These are phyloP conservation scores for Aaosphaeria arxii DNA, from an alignment of 2,329 filamentous ascomycete species.

Conservation along the genomic window DNA sequence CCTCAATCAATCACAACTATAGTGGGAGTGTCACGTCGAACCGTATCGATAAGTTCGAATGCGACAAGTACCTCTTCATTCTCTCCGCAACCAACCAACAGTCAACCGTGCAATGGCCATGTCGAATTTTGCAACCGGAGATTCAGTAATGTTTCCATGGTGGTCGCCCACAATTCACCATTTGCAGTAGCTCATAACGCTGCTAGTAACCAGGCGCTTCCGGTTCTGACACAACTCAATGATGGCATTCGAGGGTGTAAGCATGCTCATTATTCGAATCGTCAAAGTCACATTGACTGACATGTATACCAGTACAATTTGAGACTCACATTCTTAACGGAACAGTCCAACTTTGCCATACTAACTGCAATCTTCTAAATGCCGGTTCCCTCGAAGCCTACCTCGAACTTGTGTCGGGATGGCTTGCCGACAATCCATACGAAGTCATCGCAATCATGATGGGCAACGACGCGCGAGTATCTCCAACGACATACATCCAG, in stretches of 20 bases:
- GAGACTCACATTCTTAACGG: slow-evolving; percentile 56
- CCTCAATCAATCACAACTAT: too few species aligned
- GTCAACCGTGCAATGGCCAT: slow-evolving; percentile 32
- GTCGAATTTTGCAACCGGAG: slow-evolving; percentile 30
- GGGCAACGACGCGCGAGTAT: slow-evolving; percentile 73
- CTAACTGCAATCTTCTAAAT: slow-evolving; percentile 76
- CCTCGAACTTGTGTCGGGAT: slow-evolving; percentile 65
- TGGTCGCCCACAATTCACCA: slow-evolving; percentile 36
- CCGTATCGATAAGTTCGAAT: not conserved
- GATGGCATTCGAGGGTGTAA: slow-evolving; percentile 36
- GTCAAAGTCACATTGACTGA: not conserved
- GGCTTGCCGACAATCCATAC: slow-evolving; percentile 75
- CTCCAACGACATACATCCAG: slow-evolving; percentile 60
- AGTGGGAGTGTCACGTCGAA: too few species aligned
- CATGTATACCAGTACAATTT: slow-evolving; percentile 51
- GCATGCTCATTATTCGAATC: not conserved
- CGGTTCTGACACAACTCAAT: slow-evolving; percentile 27
- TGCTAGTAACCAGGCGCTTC: slow-evolving; percentile 29
- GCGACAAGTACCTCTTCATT: not conserved
- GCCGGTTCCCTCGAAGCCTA: slow-evolving; percentile 74
- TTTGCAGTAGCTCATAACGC: slow-evolving; percentile 28
- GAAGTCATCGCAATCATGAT: slow-evolving; percentile 86
- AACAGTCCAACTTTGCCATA: slow-evolving; percentile 69
- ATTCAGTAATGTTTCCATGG: slow-evolving; percentile 34
- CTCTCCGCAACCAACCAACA: slow-evolving; percentile 14